phyloP scores from a whole-genome alignment of 176 grass and related monocot species.

The Saccharum officinarum region DNA sequence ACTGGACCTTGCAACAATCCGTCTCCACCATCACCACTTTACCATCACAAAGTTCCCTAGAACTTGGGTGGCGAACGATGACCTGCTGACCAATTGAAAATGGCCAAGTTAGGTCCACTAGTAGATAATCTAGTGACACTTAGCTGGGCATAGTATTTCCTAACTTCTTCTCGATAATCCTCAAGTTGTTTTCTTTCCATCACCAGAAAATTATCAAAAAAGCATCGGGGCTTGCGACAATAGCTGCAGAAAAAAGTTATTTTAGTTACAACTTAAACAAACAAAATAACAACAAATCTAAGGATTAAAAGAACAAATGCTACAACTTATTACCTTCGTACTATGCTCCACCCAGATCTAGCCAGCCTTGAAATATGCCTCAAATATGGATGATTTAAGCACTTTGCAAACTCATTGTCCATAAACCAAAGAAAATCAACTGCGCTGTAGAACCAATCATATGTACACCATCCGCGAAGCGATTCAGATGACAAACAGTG shows the following conservation, averaged over 20 bases:
- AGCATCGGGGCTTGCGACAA: conserved; percentile 61
- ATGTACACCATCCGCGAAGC: conserved; percentile 59
- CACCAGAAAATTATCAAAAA: conserved; percentile 52
- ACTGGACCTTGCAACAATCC: conserved; percentile 55
- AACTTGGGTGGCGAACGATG: conserved; percentile 41
- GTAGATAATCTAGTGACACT: conserved; percentile 32
- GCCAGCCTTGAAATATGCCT: conserved; percentile 55
- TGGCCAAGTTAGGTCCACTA: conserved; percentile 51
- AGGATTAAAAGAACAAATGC: not conserved
- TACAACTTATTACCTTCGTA: conserved; percentile 50
- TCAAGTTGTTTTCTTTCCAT: conserved; percentile 63
- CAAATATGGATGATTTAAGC: conserved; percentile 58
- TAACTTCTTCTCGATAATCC: conserved; percentile 54
- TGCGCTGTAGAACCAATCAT: conserved; percentile 78
- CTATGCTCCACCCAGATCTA: conserved; percentile 58
- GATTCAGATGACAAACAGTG: conserved; percentile 52
- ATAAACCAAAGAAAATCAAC: conserved; percentile 85
- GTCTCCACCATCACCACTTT: conserved; percentile 41
- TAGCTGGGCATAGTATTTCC: conserved; percentile 41
- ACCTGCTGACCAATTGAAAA: conserved; percentile 43
- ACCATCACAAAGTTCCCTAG: conserved; percentile 63
- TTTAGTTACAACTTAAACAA: conserved; percentile 3
- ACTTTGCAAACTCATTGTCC: conserved; percentile 58
- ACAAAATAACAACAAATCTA: not conserved
- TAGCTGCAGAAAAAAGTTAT: conserved; percentile 45